Base-by-base conservation (phyloP, 2,329 filamentous ascomycete species). In the Aspergillus latus region DNA sequence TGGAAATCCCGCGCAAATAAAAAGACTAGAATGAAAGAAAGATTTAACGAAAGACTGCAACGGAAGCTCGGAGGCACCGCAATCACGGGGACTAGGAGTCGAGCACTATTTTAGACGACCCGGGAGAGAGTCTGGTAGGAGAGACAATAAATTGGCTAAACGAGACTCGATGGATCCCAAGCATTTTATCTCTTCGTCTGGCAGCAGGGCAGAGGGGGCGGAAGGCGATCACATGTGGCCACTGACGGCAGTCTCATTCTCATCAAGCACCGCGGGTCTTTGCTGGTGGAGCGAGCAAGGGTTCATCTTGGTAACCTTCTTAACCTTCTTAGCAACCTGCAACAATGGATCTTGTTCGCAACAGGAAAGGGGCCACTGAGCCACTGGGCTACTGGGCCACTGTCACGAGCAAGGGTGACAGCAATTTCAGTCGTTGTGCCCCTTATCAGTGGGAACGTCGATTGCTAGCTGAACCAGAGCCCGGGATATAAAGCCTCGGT, bases 401-500 rank as follows among this genome's bases (percentile, higher is more conserved):
- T 37, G 11, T 3, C 34, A 37, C 34, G 11, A 7, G 11, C 10
- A 6, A 42, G n/a, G 13, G 28, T 26, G 10, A 45, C 26, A 11
- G 43, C 28, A 8, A 45, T n/a, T 11, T 26, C 26, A 26, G 43
- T 21, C 21, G 21, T 21, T 3, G 21, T 21, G 11, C 21, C 26
- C 8, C 30, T 13, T 29, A 10, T n/a, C 28, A 29, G 37, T n/a
- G 11, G 43, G 11, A 34, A 36, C 13, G 32, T 30, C 34, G 7
- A 16, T 3, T 32, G 6, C 8, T 13, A 39, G 26, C 13, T 37
- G 34, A 37, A 32, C 5, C 37, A 43, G 37, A 21, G 43, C 13
- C 29, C 53, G 47, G 47, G 26, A 52, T 48, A 51, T 51, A 56
- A 56, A 56, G 49, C 49, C 54, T 52, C 48, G 48, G 54, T 51